phyloP scores from a whole-genome alignment of 352 stramenopile species.

The Phytopythium ostracodes region DNA sequence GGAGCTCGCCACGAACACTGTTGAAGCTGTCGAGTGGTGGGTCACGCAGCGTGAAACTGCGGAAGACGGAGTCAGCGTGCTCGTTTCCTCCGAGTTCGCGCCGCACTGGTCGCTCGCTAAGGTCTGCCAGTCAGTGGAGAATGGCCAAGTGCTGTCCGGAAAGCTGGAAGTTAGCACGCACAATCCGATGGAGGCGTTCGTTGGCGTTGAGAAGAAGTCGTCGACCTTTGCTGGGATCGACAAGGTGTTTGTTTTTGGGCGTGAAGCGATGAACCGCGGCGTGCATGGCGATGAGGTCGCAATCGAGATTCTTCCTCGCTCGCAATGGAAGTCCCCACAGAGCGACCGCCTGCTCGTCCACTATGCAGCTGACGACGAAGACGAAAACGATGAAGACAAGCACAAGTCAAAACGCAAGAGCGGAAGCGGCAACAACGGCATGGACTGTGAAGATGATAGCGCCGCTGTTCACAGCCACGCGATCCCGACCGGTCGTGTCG shows the following conservation, averaged over 20 bases:
- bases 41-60: conserved; percentile 24
- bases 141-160: conserved; percentile 31
- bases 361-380: conserved; percentile 51
- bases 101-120: conserved; percentile 39
- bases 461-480: conserved; percentile 3
- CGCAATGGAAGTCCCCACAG: conserved; percentile 67
- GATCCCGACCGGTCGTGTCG: conserved; percentile 76
- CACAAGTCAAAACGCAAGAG: conserved; percentile 6
- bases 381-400: conserved; percentile 22
- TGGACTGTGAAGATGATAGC: conserved; percentile 4
- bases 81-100: conserved; percentile 36
- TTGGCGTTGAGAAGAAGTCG: conserved; percentile 40
- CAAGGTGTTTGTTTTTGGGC: conserved; percentile 69
- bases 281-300: conserved; percentile 97
- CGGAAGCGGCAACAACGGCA: conserved; percentile 9
- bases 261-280: conserved; percentile 93
- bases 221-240: conserved; percentile 20
- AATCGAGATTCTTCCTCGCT: conserved; percentile 87
- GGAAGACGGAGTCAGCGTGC: conserved; percentile 19
- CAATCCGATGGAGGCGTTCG: conserved; percentile 74
- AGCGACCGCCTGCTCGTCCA: conserved; percentile 70
- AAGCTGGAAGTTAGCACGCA: conserved; percentile 67
- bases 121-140: conserved; percentile 29
- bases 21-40: conserved; percentile 49
- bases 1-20: conserved; percentile 59